Evolutionary conservation across 148 eudicot genomes (phyloP).

Genomic region (Fagopyrum esculentum): DNA sequence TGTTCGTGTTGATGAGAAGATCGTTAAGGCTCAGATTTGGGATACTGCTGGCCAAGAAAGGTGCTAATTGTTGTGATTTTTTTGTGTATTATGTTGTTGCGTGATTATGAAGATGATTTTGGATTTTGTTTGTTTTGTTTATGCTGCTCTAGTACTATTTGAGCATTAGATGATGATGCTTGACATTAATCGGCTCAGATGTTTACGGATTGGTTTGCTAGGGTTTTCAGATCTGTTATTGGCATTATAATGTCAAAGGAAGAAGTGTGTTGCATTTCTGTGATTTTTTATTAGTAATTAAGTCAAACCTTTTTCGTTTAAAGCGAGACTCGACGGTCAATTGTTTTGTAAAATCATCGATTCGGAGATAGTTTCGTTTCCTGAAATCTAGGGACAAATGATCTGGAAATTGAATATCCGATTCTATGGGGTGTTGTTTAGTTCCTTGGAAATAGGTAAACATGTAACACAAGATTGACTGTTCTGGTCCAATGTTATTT

Average conservation of each 20-base stretch:
- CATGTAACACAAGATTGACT: neutral
- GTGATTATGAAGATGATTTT: neutral
- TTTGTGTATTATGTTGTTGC: neutral
- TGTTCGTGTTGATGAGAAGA: conserved; percentile 13
- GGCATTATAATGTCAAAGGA: neutral
- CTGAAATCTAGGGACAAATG: neutral
- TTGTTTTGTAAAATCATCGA: neutral
- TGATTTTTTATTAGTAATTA: neutral
- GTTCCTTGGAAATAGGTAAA: neutral
- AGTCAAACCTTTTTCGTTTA: neutral
- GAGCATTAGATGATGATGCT: neutral
- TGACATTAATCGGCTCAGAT: neutral
- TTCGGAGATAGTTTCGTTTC: neutral
- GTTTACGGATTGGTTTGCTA: neutral
- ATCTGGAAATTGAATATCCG: neutral
- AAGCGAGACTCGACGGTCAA: neutral
- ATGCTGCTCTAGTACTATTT: neutral
- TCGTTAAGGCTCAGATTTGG: conserved; percentile 17
- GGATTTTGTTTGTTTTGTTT: neutral
- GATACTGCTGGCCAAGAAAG: conserved; percentile 13
- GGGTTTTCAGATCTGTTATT: conserved; percentile 7
- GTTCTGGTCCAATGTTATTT: neutral
- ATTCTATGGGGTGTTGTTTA: neutral
- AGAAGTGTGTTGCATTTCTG: neutral
- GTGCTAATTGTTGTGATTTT: neutral